Evolutionary conservation across 305 asterid species (phyloP), one percentile per base, ranked within the genome.

Genomic region (Fraxinus ornus): DNA sequence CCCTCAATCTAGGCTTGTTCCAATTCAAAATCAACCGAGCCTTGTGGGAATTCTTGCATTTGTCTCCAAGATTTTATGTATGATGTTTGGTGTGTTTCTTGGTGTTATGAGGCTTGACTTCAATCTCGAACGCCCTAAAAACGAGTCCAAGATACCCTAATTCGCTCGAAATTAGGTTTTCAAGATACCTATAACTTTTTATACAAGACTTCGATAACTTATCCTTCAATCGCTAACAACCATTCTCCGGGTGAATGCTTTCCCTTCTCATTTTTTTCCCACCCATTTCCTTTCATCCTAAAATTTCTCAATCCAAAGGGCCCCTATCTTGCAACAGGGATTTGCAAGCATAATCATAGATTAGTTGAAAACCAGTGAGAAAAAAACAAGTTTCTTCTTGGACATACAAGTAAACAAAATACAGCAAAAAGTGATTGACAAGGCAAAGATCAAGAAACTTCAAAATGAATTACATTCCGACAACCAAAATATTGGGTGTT

Each of bases 341-440:
- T 85, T 81, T 76, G 36, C 68, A 41, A 76, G 83, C 82, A 85
- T n/a, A 81, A 84, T 39, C 81, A 78, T 83, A 83, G 80, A 86
- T 37, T 37, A 7, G 44, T 37, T 37, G 44, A 37, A 37, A 37
- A 37, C 80, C 79, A 10, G 26, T 85, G 79, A 80, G 84, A 82
- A 83, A 84, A 78, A 81, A 35, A n/a, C 19, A n/a, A 80, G 86
- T 78, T 41, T 74, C 64, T 82, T 75, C 83, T 81, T 44, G 55
- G 55, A 12, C 55, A 44, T 44, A 44, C 55, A 13, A 44, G 72
- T 64, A 78, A 26, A 66, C 36, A 66, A 76, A 81, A 64, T 76
- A 81, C 36, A 82, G 28, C 47, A 24, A 28, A 76, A 79, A 62
- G 85, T 79, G 84, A 84, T 88, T 85, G 84, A 79, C 41, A 79